Conservation (phyloP, 768 basidiomycete genomes). For the Podaxis sp. region DNA sequence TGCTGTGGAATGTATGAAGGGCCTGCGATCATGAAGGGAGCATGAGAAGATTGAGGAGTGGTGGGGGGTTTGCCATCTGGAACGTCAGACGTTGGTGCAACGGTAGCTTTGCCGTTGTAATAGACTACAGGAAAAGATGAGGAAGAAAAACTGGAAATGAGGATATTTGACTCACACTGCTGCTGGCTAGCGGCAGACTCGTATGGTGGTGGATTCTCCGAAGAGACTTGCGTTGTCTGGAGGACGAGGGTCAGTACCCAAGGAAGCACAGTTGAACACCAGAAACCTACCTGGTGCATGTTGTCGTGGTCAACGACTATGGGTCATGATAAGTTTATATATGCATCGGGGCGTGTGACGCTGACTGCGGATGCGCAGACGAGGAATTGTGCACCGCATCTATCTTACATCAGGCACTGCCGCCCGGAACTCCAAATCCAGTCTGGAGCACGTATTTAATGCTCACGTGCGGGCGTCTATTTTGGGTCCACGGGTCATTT, state of each 20-base stretch:
- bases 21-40: slow-evolving; percentile 15
- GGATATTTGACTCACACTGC: not conserved
- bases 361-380: slow-evolving; percentile 10
- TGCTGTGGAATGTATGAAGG: slow-evolving; percentile 31
- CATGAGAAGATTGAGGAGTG: not conserved
- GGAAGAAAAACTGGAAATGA: not conserved
- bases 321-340: not conserved
- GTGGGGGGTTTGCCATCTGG: not conserved
- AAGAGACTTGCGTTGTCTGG: slow-evolving; percentile 6
- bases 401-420: not conserved
- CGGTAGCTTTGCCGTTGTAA: not conserved
- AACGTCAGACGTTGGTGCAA: not conserved
- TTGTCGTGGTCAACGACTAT: not conserved
- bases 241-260: not conserved
- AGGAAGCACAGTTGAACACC: not conserved
- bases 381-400: not conserved
- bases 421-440: slow-evolving; percentile 12
- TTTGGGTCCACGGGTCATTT: slow-evolving; percentile 2
- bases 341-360: not conserved
- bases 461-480: slow-evolving; percentile 5
- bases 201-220: slow-evolving; percentile 21
- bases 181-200: slow-evolving; percentile 13
- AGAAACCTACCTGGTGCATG: slow-evolving; percentile 10
- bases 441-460: not conserved
- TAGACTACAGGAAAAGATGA: not conserved